phyloP scores from a whole-genome alignment of 768 basidiomycete species.

The Trametes punicea region DNA sequence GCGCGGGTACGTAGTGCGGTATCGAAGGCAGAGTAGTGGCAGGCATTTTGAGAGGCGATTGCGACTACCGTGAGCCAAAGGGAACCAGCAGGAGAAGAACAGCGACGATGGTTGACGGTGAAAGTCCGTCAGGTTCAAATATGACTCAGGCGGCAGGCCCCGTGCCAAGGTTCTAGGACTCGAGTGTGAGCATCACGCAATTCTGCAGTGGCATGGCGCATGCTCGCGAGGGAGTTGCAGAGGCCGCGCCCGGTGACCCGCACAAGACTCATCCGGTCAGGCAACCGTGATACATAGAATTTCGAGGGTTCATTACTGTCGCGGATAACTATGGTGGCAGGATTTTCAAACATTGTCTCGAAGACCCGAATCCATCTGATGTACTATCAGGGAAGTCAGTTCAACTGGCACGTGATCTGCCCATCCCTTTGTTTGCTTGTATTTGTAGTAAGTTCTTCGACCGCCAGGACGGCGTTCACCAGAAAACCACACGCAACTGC shows the following conservation, averaged over 20 bases:
- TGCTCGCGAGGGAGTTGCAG: not conserved
- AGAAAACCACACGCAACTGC: no score
- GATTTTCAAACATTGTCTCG: no score
- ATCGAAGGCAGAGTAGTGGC: slow-evolving; percentile 15
- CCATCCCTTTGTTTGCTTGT: not conserved
- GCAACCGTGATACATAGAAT: no score
- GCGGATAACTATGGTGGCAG: no score
- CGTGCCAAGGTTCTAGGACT: not conserved
- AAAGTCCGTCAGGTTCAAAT: no score
- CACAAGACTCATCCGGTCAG: not conserved
- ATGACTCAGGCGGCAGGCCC: no score
- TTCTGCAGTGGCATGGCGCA: slow-evolving; percentile 9
- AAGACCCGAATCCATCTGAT: no score
- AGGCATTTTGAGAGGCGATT: slow-evolving; percentile 17
- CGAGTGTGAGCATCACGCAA: slow-evolving; percentile 13
- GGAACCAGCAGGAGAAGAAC: not conserved
- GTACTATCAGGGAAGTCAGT: no score
- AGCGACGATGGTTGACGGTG: not conserved
- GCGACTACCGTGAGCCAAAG: no score
- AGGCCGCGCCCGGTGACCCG: no score
- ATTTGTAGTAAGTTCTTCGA: slow-evolving; percentile 6
- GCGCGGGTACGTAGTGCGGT: slow-evolving; percentile 25
- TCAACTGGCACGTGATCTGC: not conserved
- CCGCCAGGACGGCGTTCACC: no score
- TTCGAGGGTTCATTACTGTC: no score